Evolutionary conservation across 2,329 filamentous ascomycete species (phyloP).

Genomic region (Pseudogymnoascus sp.): DNA sequence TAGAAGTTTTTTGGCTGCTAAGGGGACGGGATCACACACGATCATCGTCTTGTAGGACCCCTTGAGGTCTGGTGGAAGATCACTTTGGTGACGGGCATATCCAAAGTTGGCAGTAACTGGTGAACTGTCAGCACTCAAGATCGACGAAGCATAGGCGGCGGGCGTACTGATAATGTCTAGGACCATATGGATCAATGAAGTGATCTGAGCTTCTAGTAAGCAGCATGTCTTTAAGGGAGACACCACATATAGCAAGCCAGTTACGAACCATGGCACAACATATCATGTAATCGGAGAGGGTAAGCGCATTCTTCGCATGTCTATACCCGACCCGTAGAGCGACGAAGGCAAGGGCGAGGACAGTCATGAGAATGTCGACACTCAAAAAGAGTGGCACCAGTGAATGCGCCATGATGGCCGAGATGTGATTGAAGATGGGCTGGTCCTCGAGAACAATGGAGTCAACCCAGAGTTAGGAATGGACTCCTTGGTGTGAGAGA

Average conservation of each 20-base stretch:
- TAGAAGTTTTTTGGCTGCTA: neutral
- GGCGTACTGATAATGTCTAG: conserved; percentile 1
- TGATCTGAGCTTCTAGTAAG: neutral
- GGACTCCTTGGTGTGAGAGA: neutral
- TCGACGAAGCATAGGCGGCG: neutral
- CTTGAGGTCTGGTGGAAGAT: neutral
- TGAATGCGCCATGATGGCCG: neutral
- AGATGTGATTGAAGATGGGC: neutral
- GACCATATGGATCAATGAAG: neutral
- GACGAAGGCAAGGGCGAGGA: neutral
- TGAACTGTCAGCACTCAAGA: neutral
- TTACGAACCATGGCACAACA: conserved; percentile 4
- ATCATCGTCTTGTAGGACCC: conserved; percentile 5
- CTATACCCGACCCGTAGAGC: conserved; percentile 1
- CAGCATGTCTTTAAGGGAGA: neutral
- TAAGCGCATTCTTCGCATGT: neutral
- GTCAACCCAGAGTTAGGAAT: neutral
- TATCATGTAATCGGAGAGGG: conserved; percentile 1
- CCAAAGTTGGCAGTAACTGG: neutral
- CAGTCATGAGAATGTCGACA: neutral
- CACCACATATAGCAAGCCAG: neutral
- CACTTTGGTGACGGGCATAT: neutral
- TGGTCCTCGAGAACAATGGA: neutral
- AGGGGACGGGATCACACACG: neutral
- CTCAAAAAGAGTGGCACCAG: conserved; percentile 1